Conservation (phyloP, 495 filamentous ascomycete genomes). For the Xeromyces bisporus region DNA sequence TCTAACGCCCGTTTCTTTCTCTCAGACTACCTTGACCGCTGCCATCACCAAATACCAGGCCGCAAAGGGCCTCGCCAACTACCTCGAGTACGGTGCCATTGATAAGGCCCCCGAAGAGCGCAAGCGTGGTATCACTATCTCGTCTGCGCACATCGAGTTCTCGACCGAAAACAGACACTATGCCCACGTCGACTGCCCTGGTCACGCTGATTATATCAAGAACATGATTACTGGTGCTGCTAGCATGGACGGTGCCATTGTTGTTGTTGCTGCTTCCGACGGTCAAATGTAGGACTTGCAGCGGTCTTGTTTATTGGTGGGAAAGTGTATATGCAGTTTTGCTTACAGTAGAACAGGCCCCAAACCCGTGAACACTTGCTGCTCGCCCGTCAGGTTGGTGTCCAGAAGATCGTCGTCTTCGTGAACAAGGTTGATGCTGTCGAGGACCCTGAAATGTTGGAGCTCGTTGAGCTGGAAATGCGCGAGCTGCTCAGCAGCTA, state of each 20-base stretch:
- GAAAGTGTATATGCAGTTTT: not conserved
- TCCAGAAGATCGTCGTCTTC: slow-evolving; percentile 95
- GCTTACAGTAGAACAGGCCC: slow-evolving; percentile 41
- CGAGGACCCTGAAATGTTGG: slow-evolving; percentile 97
- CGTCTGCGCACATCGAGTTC: slow-evolving; percentile 96
- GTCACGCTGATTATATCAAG: slow-evolving; percentile 99
- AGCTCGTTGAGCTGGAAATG: slow-evolving; percentile 99
- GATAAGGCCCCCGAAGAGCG: slow-evolving; percentile 98
- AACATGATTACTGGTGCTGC: slow-evolving; percentile 99
- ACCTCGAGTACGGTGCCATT: slow-evolving; percentile 92
- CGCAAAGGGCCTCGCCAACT: slow-evolving; percentile 79
- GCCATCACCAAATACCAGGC: slow-evolving; percentile 96
- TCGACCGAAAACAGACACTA: slow-evolving; percentile 83
- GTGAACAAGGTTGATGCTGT: slow-evolving; percentile 98
- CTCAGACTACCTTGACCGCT: slow-evolving; percentile 90
- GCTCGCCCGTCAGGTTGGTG: slow-evolving; percentile 92
- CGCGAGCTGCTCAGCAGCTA: slow-evolving; percentile 82
- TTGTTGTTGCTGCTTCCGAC: slow-evolving; percentile 95
- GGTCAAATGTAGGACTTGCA: slow-evolving; percentile 64
- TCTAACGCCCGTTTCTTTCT: slow-evolving; percentile 11
- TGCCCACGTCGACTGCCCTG: slow-evolving; percentile 98
- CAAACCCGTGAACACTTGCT: slow-evolving; percentile 97
- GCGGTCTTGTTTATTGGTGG: not conserved
- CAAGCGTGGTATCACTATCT: slow-evolving; percentile 99
- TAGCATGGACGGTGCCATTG: slow-evolving; percentile 95